Base-by-base conservation (phyloP, 495 filamentous ascomycete genomes). In the Diplogelasinospora grovesii region DNA sequence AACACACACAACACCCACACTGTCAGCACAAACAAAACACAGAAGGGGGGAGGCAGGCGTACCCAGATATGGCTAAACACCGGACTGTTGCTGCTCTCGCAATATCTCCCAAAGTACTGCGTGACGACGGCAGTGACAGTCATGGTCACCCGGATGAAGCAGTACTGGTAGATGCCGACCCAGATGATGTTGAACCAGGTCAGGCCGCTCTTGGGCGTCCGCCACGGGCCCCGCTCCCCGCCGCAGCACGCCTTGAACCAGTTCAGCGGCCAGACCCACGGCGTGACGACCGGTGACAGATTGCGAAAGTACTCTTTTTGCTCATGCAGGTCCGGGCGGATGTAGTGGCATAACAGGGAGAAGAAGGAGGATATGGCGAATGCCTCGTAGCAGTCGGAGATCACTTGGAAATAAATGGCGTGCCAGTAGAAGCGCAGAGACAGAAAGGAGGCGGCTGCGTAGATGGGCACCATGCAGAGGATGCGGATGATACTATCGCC, bases 181-280 rank as follows among this genome's bases (percentile, higher is more conserved):
- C 86, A 95, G 45, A 95, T 73, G 20, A 95, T 78, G 53, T 95
- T 95, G 60, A 94, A 95, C 88, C 88, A 92, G 2, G 88, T 95
- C 64, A 95, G 66, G 1, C 89, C 89, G 61, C 81, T 94, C 44
- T 74, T 71, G 7, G 89, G 89, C 22, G 70, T 82, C 45, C 86
- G 73, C 74, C 83, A 84, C 6, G 72, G 65, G 3, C 84, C 83
- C 29, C 71, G 72, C 19, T 80, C 48, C 3, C 81, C 79, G 11
- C 81, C 79, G 41, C 78, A 81, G 44, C 78, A 84, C 39, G 72
- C 77, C 43, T 81, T 75, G 39, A 86, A 66, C 77, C 79, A 82
- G 50, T 49, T 72, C 18, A 92, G 43, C 3, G 88, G 86, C 74
- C 71, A 80, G 7, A 93, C 71, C 89, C 89, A 95, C 16, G 69